phyloP scores from a whole-genome alignment of 1,284 basidiomycete species.

The Trametes pubescens region DNA sequence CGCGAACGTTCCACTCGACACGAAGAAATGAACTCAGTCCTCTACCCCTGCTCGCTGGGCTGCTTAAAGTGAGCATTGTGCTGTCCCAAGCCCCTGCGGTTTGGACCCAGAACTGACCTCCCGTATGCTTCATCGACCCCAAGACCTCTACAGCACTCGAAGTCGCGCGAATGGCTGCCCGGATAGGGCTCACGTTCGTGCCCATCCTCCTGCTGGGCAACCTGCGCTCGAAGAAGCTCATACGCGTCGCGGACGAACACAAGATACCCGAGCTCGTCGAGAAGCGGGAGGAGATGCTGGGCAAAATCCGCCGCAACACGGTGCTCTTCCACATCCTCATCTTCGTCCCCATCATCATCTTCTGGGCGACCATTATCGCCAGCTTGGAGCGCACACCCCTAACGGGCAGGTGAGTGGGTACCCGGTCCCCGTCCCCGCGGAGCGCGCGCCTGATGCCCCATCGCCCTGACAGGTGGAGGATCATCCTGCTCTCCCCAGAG shows the following conservation, averaged over 20 bases:
- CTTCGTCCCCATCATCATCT: constrained; percentile 72
- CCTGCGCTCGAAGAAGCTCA: constrained; percentile 55
- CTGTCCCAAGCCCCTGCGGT: constrained; percentile 12
- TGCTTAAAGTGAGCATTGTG: constrained; percentile 54
- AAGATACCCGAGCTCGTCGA: constrained; percentile 59
- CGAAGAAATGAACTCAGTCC: constrained; percentile 44
- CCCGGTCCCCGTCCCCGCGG: neutral
- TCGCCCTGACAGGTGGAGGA: constrained; percentile 67
- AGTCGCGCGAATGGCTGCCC: constrained; percentile 66
- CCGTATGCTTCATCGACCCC: constrained; percentile 21
- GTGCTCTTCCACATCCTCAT: constrained; percentile 65
- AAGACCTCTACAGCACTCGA: constrained; percentile 66
- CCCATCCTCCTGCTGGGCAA: constrained; percentile 70
- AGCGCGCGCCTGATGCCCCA: neutral
- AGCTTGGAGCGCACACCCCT: constrained; percentile 85
- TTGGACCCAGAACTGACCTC: constrained; percentile 22
- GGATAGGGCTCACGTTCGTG: constrained; percentile 76
- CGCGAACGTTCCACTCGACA: constrained; percentile 52
- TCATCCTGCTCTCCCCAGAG: constrained; percentile 89
- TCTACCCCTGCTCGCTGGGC: constrained; percentile 49
- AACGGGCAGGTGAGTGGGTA: constrained; percentile 72
- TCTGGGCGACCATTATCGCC: constrained; percentile 78
- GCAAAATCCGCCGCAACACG: constrained; percentile 57
- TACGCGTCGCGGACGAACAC: constrained; percentile 60
- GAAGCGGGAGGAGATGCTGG: constrained; percentile 55